These are phyloP conservation scores for Biscogniauxia mediterranea DNA, from an alignment of 2,329 filamentous ascomycete genomes.

Conservation along the genomic window DNA sequence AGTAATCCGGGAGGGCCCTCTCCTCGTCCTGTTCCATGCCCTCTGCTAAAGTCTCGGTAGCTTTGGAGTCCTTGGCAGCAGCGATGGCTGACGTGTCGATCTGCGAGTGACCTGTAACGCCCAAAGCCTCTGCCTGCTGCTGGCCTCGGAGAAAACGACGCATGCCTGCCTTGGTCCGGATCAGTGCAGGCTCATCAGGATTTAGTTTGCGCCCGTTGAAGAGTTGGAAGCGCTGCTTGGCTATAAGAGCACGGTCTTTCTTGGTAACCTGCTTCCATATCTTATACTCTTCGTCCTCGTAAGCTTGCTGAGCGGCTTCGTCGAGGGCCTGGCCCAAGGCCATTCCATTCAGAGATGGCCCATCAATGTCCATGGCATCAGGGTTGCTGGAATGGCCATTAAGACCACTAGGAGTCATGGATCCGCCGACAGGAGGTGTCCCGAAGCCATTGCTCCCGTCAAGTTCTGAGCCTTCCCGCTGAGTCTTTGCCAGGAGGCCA, in stretches of 20 bases:
- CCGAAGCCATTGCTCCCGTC: constrained; percentile 84
- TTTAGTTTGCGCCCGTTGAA: constrained; percentile 86
- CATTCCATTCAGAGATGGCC: constrained; percentile 66
- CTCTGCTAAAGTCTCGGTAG: constrained; percentile 80
- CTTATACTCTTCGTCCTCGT: constrained; percentile 92
- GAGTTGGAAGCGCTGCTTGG: constrained; percentile 81
- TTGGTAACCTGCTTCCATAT: constrained; percentile 99
- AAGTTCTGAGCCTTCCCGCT: constrained; percentile 73
- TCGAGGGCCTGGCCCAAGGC: constrained; percentile 62
- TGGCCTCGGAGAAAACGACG: constrained; percentile 80
- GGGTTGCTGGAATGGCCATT: constrained; percentile 73
- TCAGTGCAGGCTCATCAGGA: constrained; percentile 78
- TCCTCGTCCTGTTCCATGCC: constrained; percentile 91
- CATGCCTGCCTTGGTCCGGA: constrained; percentile 86
- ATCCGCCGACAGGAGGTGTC: constrained; percentile 75
- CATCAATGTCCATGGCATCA: constrained; percentile 87
- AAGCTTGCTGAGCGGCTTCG: constrained; percentile 69
- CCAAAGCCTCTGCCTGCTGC: constrained; percentile 61
- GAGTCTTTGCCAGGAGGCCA: constrained; percentile 56
- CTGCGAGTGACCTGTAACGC: constrained; percentile 37
- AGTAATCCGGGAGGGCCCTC: constrained; percentile 87
- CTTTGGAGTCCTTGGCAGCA: constrained; percentile 47
- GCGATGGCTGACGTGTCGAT: constrained; percentile 46
- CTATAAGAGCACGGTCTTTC: constrained; percentile 83
- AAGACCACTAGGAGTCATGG: constrained; percentile 70